These are phyloP conservation scores for Syzygium syzygioides DNA, from an alignment of 441 rosid genomes.

Conservation along the genomic window DNA sequence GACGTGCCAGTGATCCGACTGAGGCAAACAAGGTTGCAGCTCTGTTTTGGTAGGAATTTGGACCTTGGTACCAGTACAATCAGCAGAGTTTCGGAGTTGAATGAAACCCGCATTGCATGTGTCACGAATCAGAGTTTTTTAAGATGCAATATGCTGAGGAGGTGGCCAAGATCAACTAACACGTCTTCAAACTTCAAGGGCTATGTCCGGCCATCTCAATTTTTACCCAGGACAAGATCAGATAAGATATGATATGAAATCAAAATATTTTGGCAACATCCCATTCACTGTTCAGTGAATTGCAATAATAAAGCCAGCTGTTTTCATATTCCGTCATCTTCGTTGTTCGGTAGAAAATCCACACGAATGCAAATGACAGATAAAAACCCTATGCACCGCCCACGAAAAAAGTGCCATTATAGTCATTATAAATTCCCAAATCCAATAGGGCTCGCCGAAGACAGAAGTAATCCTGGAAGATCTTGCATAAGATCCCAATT, in stretches of 20 bases:
- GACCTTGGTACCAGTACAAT: not conserved
- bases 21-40: not conserved
- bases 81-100: not conserved
- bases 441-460: not conserved
- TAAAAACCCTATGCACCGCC: not conserved
- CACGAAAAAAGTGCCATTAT: not conserved
- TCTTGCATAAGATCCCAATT: too few species aligned
- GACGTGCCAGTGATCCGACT: not conserved
- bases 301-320: not conserved
- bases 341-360: not conserved
- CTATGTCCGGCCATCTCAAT: not conserved
- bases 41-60: not conserved
- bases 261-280: not conserved
- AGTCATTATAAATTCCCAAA: not conserved
- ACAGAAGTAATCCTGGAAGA: not conserved
- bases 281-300: not conserved
- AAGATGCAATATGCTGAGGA: too few species aligned
- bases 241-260: not conserved
- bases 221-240: not conserved
- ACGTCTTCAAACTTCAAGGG: not conserved
- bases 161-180: not conserved
- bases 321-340: not conserved
- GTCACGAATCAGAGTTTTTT: not conserved
- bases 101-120: not conserved
- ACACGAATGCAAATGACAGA: not conserved